phyloP scores from a whole-genome alignment of 352 stramenopile species.

The Globisporangium parvum region DNA sequence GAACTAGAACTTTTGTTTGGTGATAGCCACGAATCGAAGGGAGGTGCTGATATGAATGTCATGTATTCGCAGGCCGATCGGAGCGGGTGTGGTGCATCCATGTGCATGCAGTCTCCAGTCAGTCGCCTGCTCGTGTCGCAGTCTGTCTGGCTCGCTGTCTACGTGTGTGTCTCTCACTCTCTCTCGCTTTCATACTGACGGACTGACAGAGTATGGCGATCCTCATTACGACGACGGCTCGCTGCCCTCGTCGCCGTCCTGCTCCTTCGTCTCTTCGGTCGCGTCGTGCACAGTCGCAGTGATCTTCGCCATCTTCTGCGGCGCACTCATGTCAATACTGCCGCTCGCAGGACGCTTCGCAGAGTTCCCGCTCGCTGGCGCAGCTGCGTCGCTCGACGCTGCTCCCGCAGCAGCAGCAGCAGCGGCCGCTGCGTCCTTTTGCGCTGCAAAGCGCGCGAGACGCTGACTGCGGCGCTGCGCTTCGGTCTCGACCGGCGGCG shows the following conservation, averaged over 20 bases:
- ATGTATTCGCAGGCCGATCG: too few relatives aligned
- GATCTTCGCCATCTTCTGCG: slow-evolving; percentile 38
- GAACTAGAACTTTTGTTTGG: too few relatives aligned
- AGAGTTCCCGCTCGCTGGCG: slow-evolving; percentile 11
- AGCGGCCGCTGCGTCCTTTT: not conserved
- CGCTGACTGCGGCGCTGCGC: slow-evolving; percentile 39
- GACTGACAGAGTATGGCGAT: too few relatives aligned
- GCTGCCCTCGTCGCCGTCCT: not conserved
- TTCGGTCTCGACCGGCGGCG: slow-evolving; percentile 17
- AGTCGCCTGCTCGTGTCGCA: too few relatives aligned
- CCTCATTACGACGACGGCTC: too few relatives aligned
- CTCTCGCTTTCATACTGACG: too few relatives aligned
- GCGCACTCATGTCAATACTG: slow-evolving; percentile 19
- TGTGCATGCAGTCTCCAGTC: too few relatives aligned
- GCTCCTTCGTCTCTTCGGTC: not conserved
- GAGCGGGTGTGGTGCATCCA: too few relatives aligned
- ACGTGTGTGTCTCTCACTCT: too few relatives aligned
- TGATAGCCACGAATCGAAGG: too few relatives aligned
- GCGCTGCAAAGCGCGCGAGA: slow-evolving; percentile 33
- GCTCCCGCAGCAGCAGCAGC: slow-evolving; percentile 10
- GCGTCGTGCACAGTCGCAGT: not conserved
- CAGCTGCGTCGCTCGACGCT: slow-evolving; percentile 7
- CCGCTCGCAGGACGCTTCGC: slow-evolving; percentile 33
- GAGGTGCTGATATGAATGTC: too few relatives aligned
- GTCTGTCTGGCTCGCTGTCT: too few relatives aligned